Evolutionary conservation across 129 eudicot species (phyloP).

Genomic region (Saussurea involucrata): DNA sequence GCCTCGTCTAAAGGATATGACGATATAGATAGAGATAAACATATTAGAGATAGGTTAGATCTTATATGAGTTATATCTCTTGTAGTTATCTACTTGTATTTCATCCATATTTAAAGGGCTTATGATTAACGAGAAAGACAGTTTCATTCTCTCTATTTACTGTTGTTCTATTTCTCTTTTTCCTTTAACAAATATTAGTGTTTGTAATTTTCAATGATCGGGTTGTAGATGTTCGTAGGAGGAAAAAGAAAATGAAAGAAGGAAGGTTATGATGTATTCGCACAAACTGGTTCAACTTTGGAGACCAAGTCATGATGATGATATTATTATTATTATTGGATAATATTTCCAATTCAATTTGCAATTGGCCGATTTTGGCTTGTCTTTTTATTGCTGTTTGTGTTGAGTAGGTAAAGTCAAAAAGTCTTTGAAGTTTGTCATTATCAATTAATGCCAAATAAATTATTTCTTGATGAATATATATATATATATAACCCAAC

Average conservation of each 20-base stretch:
- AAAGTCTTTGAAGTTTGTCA: slow-evolving; percentile 22
- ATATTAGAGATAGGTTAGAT: too few relatives aligned
- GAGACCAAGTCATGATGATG: slow-evolving; percentile 22
- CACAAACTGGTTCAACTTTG: neutral
- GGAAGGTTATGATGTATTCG: neutral
- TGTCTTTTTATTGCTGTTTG: neutral
- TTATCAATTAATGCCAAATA: neutral
- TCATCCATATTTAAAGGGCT: too few relatives aligned
- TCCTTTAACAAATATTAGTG: too few relatives aligned
- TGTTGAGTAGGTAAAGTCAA: slow-evolving; percentile 10
- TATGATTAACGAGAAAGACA: too few relatives aligned
- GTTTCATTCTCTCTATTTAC: too few relatives aligned
- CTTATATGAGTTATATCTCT: too few relatives aligned
- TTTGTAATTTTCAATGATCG: too few relatives aligned
- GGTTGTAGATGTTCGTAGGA: too few relatives aligned
- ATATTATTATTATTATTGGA: slow-evolving; percentile 1
- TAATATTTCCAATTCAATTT: neutral
- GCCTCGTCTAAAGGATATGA: too few relatives aligned
- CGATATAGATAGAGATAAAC: too few relatives aligned
- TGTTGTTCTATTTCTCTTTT: too few relatives aligned
- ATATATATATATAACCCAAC: slow-evolving; percentile 5
- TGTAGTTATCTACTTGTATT: too few relatives aligned
- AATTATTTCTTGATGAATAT: neutral
- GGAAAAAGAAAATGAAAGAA: neutral
- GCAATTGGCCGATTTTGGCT: neutral